Evolutionary conservation across 805 yeast genomes (phyloP), one percentile per base, ranked within the genome.

Genomic region (Wickerhamiella allomyrinae): DNA sequence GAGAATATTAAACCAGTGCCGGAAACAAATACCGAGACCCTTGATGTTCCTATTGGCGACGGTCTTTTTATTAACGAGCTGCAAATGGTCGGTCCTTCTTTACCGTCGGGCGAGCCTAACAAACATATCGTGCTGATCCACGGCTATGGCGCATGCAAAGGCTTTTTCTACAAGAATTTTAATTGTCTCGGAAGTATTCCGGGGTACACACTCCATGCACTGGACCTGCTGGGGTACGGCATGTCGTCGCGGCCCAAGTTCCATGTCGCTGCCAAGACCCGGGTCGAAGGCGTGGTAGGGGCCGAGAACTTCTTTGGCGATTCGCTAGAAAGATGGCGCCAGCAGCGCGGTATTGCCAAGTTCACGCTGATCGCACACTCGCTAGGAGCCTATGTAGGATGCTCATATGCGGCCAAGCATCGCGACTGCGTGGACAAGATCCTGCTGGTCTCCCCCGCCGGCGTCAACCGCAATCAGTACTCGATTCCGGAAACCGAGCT

Each of bases 71-170:
- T 87, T 44, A 89, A 87, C 61, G 97, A 89, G 60, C 76, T 86
- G 45, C 70, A 65, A 46, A 71, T 87, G 24, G 48, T 45, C 6
- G 58, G 56, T 15, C 42, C 42, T 13, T 21, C 29, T 6, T 41
- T 43, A 7, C 34, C 34, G 27, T 29, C 37, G 2, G 48, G 40
- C 10, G 39, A 47, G 31, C 48, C 46, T 31, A 39, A 77, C 47
- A 67, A 50, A 72, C 80, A 59, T 38, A 59, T 86, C 20, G 84
- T 91, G 2, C 59, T 89, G 47, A 62, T 91, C 4, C 98, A 89
- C 59, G 98, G 98, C 0, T 86, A 85, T 56, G 95, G 94, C 2
- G 94, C 97, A 0, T 83, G 94, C 1, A 71, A 86, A 11, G 89
- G 93, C 20, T 76, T 85, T 42, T 89, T 76, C 52, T 72, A 78